Percentiles rank a stretch among this genome's conserved stretches.
These are phyloP conservation scores for Postia placenta DNA, from an alignment of 768 basidiomycete genomes.

Conservation along the genomic window DNA sequence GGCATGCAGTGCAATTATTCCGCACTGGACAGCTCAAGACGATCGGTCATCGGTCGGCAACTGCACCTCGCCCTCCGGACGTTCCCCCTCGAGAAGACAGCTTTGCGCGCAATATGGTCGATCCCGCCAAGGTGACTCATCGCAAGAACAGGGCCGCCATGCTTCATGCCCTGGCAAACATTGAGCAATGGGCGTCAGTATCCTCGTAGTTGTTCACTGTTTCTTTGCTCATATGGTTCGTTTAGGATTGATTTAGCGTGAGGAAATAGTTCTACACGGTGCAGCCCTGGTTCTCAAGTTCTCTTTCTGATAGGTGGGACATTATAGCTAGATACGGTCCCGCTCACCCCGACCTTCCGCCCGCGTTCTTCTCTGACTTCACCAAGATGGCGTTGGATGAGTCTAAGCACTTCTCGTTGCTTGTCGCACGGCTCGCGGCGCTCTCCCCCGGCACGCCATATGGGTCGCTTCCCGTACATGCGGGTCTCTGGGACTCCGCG, in stretches of 20 bases:
- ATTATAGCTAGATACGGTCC: constrained; percentile 76
- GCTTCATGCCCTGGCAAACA: constrained; percentile 79
- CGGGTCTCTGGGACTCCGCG: constrained; percentile 77
- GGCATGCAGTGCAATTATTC: constrained; percentile 63
- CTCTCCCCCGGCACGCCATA: constrained; percentile 64
- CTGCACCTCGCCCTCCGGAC: constrained; percentile 50
- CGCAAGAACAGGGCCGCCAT: constrained; percentile 64
- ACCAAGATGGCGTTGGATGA: constrained; percentile 83
- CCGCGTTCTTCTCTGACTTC: constrained; percentile 76
- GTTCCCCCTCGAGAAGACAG: constrained; percentile 56
- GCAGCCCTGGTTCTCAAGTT: background rate
- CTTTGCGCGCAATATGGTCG: constrained; percentile 45
- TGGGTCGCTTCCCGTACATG: constrained; percentile 66
- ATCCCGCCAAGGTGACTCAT: constrained; percentile 52
- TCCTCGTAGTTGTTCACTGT: background rate
- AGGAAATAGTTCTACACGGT: background rate
- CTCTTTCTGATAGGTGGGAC: constrained; percentile 53
- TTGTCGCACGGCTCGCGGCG: constrained; percentile 53
- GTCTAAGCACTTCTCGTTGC: constrained; percentile 75
- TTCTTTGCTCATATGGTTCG: background rate
- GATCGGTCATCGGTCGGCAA: constrained; percentile 48
- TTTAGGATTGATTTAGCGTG: constrained; percentile 64
- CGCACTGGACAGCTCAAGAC: constrained; percentile 62
- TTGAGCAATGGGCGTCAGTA: constrained; percentile 85
- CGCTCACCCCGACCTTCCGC: constrained; percentile 51